Evolutionary conservation across 805 yeast genomes (phyloP), one percentile per base, ranked within the genome.

Genomic region (Yarrowia sp.): DNA sequence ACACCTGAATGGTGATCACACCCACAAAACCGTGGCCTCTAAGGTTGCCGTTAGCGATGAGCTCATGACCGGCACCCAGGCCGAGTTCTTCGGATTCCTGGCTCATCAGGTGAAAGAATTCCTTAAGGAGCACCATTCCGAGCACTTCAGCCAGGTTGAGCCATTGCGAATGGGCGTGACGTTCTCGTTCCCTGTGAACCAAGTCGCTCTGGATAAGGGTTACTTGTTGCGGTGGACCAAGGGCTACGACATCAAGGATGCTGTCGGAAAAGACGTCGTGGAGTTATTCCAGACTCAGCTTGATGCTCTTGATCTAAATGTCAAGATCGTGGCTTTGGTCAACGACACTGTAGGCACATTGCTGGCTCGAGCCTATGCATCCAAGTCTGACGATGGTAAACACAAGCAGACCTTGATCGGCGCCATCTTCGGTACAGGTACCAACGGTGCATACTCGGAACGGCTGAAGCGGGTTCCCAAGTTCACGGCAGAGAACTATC

Each of bases 331-430:
- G 16, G 98, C 98, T 0, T 83, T 95, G 70, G 96, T 97, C 36
- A 94, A 94, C 77, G 99, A 94, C 77, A 95, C 98, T 0, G 97
- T 92, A 16, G 98, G 99, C 52, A 93, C 98, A 12, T 83, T 94
- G 71, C 82, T 94, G 75, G 88, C 97, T 10, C 87, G 97, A 74
- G 89, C 97, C 36, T 94, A 94, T 79, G 82, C 91, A 5, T 41
- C 63, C 7, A 53, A 35, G n/a, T 86, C 91, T 65, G 81, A 79
- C 15, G 77, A 81, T 61, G 83, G 87, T 46, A 78, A 83, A 64
- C 87, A 86, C 70, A 87, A 95, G 59, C 87, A 87, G 69, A 91
- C 98, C 10, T 84, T 90, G 9, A 82, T 93, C 72, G 98, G 99
- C 61, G 88, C 93, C 71, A 94, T 94, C 72, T 91, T 93, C 75